Conservation (phyloP, 129 eudicot species). For the Artemisia annua region DNA sequence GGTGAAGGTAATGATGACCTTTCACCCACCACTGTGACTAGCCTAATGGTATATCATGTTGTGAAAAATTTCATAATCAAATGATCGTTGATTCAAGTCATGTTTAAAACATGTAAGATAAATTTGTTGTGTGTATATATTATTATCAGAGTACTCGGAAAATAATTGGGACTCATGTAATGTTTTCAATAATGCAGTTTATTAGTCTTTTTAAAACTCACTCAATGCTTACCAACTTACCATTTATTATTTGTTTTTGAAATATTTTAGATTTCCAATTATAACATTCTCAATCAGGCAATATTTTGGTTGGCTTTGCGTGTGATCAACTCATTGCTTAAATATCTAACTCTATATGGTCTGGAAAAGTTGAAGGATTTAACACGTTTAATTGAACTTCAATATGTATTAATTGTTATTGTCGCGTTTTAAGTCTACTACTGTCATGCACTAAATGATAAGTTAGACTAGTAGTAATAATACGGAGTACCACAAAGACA, state of each 20-base stretch:
- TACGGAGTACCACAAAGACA: no score
- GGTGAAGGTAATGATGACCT: no score
- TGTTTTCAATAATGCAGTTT: no score
- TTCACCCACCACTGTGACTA: no score
- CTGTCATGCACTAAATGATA: not conserved
- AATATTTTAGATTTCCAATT: not conserved
- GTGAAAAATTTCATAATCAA: no score
- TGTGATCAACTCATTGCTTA: not conserved
- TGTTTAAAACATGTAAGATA: no score
- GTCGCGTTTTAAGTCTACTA: not conserved
- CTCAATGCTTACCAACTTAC: not conserved
- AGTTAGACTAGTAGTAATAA: no score
- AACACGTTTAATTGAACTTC: not conserved
- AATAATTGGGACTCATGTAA: no score
- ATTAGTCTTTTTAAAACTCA: no score
- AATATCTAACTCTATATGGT: not conserved
- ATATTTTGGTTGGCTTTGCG: not conserved
- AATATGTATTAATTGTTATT: not conserved
- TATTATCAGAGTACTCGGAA: no score
- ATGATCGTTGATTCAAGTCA: accelerated
- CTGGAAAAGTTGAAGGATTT: not conserved
- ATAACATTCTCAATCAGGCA: not conserved
- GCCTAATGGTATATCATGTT: no score
- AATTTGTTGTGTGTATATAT: no score
- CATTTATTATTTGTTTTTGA: not conserved